Conservation (phyloP, 345 rosid species). For the Laguncularia racemosa region DNA sequence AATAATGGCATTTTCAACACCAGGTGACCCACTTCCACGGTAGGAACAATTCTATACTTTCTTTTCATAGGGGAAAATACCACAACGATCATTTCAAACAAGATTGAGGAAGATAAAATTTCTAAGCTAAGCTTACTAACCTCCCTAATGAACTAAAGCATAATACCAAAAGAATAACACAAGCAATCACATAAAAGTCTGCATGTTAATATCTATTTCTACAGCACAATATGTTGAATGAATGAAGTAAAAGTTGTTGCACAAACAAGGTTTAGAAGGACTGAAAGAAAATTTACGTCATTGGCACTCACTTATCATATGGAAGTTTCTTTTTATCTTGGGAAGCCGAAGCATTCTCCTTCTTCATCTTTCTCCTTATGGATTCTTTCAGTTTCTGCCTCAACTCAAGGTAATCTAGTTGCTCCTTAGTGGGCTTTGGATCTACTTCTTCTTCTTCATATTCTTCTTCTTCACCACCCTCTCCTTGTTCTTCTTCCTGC, state of each 20-base stretch:
- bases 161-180: too few relatives aligned
- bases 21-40: too few relatives aligned
- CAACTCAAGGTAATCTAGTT: slow-evolving; percentile 49
- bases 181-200: too few relatives aligned
- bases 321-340: slow-evolving; percentile 42
- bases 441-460: slow-evolving; percentile 37
- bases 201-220: too few relatives aligned
- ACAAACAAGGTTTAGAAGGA: not conserved
- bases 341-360: slow-evolving; percentile 32
- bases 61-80: too few relatives aligned
- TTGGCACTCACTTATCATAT: slow-evolving; percentile 45
- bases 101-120: too few relatives aligned
- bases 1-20: too few relatives aligned
- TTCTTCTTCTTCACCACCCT: slow-evolving; percentile 26
- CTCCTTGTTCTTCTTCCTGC: slow-evolving; percentile 24
- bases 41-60: too few relatives aligned
- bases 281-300: not conserved
- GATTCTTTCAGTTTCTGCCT: slow-evolving; percentile 63
- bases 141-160: too few relatives aligned
- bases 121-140: too few relatives aligned
- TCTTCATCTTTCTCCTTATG: slow-evolving; percentile 42
- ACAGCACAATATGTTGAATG: too few relatives aligned
- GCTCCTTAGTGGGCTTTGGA: slow-evolving; percentile 44
- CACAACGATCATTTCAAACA: too few relatives aligned
- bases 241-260: not conserved